Conservation (phyloP, 2,329 filamentous ascomycete species). For the Fonsecaea pedrosoi region DNA sequence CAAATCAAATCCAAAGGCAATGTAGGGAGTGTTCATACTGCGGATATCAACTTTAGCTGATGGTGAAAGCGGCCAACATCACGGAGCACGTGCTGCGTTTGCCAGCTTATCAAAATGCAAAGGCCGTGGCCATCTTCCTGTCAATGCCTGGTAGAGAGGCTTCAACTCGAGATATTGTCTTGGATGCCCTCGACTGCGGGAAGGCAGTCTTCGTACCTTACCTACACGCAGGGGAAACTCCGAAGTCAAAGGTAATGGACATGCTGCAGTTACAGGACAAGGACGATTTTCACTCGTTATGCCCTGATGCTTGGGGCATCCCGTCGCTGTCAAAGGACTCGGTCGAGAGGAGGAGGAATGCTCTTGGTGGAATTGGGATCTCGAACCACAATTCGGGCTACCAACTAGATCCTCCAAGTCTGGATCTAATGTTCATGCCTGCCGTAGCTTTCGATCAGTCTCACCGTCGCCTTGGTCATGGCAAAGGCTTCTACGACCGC, state of each 20-base stretch:
- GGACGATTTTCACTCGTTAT: slow-evolving; percentile 77
- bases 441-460: slow-evolving; percentile 86
- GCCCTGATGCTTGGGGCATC: slow-evolving; percentile 89
- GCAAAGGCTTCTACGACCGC: slow-evolving; percentile 95
- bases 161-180: slow-evolving; percentile 81
- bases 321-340: slow-evolving; percentile 77
- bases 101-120: slow-evolving; percentile 76
- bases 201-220: slow-evolving; percentile 94
- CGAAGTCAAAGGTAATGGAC: slow-evolving; percentile 78
- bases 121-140: slow-evolving; percentile 81
- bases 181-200: slow-evolving; percentile 74
- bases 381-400: slow-evolving; percentile 30
- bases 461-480: slow-evolving; percentile 83
- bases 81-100: slow-evolving; percentile 70
- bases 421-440: slow-evolving; percentile 90
- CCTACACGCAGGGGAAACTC: slow-evolving; percentile 62
- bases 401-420: slow-evolving; percentile 48
- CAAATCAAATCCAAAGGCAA: slow-evolving; percentile 37
- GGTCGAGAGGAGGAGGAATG: slow-evolving; percentile 71
- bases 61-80: slow-evolving; percentile 65
- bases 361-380: slow-evolving; percentile 65
- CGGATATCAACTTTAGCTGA: slow-evolving; percentile 38
- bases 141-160: slow-evolving; percentile 91
- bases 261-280: slow-evolving; percentile 82
- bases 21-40: slow-evolving; percentile 31